Conservation (phyloP, 257 asterid species). For the Capsicum rhomboideum region DNA sequence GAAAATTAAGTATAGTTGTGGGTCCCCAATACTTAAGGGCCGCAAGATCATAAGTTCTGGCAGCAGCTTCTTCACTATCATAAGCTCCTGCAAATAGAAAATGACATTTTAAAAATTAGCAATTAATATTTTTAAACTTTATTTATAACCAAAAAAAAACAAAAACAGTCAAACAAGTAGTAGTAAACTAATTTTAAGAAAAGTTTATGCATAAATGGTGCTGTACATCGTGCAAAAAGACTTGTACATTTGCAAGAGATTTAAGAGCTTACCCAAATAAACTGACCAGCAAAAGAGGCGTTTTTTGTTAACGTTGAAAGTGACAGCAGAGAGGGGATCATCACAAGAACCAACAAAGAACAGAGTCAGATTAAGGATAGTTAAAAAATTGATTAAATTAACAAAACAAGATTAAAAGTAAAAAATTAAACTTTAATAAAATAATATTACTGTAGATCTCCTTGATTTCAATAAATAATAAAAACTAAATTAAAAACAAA, state of each 20-base stretch:
- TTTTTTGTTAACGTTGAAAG: slow-evolving; percentile 32
- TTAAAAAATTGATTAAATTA: slow-evolving; percentile 7
- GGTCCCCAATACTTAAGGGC: slow-evolving; percentile 95
- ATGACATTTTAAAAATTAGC: not conserved
- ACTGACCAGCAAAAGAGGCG: slow-evolving; percentile 33
- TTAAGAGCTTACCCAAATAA: slow-evolving; percentile 59
- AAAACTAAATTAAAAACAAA: not conserved
- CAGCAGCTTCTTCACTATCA: slow-evolving; percentile 84
- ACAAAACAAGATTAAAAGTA: not conserved
- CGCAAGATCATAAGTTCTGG: slow-evolving; percentile 83
- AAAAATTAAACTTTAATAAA: not conserved
- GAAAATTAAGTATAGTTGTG: slow-evolving; percentile 45
- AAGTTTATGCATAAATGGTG: not conserved
- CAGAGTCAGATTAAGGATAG: slow-evolving; percentile 31
- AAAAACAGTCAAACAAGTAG: not conserved
- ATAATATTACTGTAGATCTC: slow-evolving; percentile 55
- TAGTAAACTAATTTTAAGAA: not conserved
- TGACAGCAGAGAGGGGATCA: slow-evolving; percentile 20
- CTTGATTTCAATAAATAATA: slow-evolving; percentile 8
- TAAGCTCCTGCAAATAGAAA: slow-evolving; percentile 53
- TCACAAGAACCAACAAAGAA: slow-evolving; percentile 38
- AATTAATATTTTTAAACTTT: not conserved
- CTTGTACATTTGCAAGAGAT: not conserved
- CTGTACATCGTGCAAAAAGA: not conserved
- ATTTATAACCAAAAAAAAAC: no score